Evolutionary conservation across 108 stramenopile species (phyloP).

Genomic region (Schizochytrium sp.): DNA sequence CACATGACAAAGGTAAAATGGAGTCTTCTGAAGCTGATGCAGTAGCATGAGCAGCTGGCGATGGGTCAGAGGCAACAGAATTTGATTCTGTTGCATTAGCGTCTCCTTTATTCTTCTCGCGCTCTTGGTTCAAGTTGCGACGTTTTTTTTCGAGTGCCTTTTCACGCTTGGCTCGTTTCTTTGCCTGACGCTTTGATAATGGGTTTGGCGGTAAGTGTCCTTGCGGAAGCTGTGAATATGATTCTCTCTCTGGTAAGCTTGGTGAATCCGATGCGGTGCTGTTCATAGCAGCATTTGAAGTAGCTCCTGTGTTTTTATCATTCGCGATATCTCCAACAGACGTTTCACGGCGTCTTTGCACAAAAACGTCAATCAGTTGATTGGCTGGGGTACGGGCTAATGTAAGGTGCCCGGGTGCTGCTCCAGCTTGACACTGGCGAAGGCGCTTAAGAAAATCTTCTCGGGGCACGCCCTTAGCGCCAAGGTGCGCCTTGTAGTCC

Average conservation of each 20-base stretch:
- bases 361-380: constrained; percentile 2
- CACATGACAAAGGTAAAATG: too few species aligned
- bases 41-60: too few species aligned
- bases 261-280: background rate
- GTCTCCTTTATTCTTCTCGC: background rate
- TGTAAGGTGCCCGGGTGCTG: background rate
- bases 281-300: background rate
- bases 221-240: background rate
- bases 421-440: background rate
- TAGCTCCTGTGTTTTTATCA: background rate
- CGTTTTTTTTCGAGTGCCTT: background rate
- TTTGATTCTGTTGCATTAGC: background rate
- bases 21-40: too few species aligned
- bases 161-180: background rate
- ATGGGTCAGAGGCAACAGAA: too few species aligned
- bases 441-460: constrained; percentile 79
- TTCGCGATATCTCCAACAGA: background rate
- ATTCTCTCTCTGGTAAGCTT: background rate
- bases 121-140: background rate
- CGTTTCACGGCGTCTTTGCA: background rate
- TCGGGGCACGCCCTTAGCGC: constrained; percentile 76
- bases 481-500: constrained; percentile 81
- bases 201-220: background rate
- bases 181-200: background rate
- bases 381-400: background rate